phyloP scores from a whole-genome alignment of 169 alveolate genomes.

The Babesia caballi region DNA sequence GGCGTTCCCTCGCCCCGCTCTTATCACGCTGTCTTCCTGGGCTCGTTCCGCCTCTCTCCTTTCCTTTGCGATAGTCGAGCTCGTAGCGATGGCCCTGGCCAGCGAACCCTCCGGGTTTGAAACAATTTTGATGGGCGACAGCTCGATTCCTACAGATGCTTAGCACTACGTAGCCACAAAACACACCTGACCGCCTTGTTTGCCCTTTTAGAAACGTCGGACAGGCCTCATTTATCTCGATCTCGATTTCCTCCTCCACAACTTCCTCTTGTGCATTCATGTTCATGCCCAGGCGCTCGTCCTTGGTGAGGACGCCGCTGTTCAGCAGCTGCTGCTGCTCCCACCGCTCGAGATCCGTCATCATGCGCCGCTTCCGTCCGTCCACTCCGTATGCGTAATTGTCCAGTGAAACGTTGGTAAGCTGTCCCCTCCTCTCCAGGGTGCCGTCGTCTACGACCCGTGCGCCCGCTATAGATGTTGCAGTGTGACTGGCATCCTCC shows the following conservation, averaged over 20 bases:
- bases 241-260: conserved; percentile 76
- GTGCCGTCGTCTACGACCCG: background rate
- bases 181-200: conserved; percentile 84
- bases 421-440: background rate
- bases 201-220: conserved; percentile 95
- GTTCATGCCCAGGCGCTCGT: conserved; percentile 50
- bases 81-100: conserved; percentile 87
- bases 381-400: conserved; percentile 59
- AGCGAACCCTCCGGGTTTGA: conserved; percentile 91
- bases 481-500: conserved; percentile 33
- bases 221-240: conserved; percentile 90
- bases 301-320: conserved; percentile 60
- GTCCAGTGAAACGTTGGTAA: conserved; percentile 23
- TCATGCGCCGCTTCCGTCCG: conserved; percentile 43
- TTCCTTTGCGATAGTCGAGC: conserved; percentile 88
- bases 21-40: conserved; percentile 82
- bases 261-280: conserved; percentile 18
- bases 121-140: conserved; percentile 88
- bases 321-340: conserved; percentile 71
- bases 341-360: conserved; percentile 73
- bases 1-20: conserved; percentile 85
- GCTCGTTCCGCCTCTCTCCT: conserved; percentile 77
- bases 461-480: background rate
- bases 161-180: background rate
- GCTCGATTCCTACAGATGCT: conserved; percentile 71